phyloP scores from a whole-genome alignment of 306 rosid species.

The Acacia confusa region DNA sequence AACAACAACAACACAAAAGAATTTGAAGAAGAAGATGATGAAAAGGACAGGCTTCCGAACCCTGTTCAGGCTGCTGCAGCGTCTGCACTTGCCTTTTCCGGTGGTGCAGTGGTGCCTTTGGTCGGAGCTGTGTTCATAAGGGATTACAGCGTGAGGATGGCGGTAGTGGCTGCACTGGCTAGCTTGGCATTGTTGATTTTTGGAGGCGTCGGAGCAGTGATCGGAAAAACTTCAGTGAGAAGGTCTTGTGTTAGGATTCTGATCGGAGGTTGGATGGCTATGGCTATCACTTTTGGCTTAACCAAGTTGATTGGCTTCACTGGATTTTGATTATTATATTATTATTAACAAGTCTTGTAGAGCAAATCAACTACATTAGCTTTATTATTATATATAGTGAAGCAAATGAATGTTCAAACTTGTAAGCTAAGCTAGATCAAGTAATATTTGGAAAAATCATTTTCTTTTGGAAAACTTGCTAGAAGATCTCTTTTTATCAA shows the following conservation, averaged over 20 bases:
- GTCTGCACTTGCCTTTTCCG: slow-evolving; percentile 55
- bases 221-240: slow-evolving; percentile 43
- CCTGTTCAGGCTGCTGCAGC: slow-evolving; percentile 60
- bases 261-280: slow-evolving; percentile 64
- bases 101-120: slow-evolving; percentile 56
- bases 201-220: slow-evolving; percentile 47
- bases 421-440: neutral
- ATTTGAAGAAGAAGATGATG: neutral
- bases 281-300: slow-evolving; percentile 63
- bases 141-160: slow-evolving; percentile 48
- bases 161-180: slow-evolving; percentile 40
- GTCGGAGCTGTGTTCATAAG: slow-evolving; percentile 47
- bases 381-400: neutral
- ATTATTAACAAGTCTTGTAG: neutral
- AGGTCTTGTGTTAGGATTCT: slow-evolving; percentile 45
- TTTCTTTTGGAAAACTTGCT: neutral
- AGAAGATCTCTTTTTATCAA: too few relatives aligned
- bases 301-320: slow-evolving; percentile 48
- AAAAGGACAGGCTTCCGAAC: slow-evolving; percentile 42
- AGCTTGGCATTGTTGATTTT: slow-evolving; percentile 48
- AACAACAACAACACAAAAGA: neutral
- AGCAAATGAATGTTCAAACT: neutral
- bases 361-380: neutral
- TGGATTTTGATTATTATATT: slow-evolving; percentile 36
- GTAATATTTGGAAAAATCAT: neutral